A percentile compares a stretch with the other conserved stretches of the same genome.
phyloP scores from a whole-genome alignment of 1,139 yeast species.

The Geotrichum restrictum region DNA sequence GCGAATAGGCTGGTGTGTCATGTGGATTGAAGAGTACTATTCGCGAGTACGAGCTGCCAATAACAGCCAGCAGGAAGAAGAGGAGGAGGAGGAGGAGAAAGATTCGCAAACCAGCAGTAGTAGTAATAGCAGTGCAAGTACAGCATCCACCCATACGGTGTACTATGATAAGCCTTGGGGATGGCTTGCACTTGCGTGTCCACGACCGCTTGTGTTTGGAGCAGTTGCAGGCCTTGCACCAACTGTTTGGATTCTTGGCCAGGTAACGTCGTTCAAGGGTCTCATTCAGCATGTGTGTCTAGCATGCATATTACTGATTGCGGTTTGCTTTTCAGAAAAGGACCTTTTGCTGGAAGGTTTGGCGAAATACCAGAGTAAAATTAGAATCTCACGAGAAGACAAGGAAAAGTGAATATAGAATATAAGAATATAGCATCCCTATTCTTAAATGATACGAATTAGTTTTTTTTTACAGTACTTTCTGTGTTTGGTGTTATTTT shows the following conservation, averaged over 20 bases:
- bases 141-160: background rate
- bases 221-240: slow-evolving; percentile 14
- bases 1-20: slow-evolving; percentile 38
- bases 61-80: background rate
- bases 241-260: slow-evolving; percentile 15
- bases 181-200: slow-evolving; percentile 15
- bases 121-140: too few relatives aligned
- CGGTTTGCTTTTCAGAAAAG: slow-evolving; percentile 14
- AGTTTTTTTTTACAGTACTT: too few relatives aligned
- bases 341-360: slow-evolving; percentile 11
- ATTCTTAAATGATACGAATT: too few relatives aligned
- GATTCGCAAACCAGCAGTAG: background rate
- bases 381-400: background rate
- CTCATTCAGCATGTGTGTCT: slow-evolving; percentile 14
- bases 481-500: too few relatives aligned
- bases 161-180: slow-evolving; percentile 16
- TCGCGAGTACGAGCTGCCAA: slow-evolving; percentile 6
- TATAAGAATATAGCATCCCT: too few relatives aligned
- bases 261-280: slow-evolving; percentile 10
- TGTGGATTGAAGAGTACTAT: slow-evolving; percentile 33
- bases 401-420: slow-evolving; percentile 10
- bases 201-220: slow-evolving; percentile 15
- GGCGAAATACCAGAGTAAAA: slow-evolving; percentile 8
- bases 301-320: slow-evolving; percentile 9
- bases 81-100: too few relatives aligned